Evolutionary conservation across 345 rosid species (phyloP).

Genomic region (Salix exigua): DNA sequence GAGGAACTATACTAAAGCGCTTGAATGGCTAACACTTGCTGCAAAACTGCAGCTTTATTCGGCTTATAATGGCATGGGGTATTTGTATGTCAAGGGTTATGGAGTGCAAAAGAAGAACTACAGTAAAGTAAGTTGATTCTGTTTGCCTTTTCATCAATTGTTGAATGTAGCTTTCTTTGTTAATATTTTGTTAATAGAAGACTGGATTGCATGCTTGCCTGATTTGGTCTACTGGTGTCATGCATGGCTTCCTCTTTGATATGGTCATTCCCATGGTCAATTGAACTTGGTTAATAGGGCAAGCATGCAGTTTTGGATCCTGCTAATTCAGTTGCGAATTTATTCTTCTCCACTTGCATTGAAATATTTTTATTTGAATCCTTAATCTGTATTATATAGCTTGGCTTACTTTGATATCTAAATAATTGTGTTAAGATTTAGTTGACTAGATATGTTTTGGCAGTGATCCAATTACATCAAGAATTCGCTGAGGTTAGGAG

Average conservation of each 20-base stretch:
- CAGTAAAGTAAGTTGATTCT: constrained; percentile 56
- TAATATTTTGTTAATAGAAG: not conserved
- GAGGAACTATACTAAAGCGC: constrained; percentile 89
- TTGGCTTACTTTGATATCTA: not conserved
- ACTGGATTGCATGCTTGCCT: not conserved
- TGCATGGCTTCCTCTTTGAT: not conserved
- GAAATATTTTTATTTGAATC: not conserved
- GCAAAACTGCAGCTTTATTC: constrained; percentile 72
- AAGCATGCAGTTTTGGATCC: not conserved
- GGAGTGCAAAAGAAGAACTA: constrained; percentile 95
- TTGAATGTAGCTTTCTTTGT: not conserved
- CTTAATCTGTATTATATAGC: not conserved
- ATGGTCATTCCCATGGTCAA: not conserved
- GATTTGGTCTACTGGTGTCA: not conserved
- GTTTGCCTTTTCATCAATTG: not conserved
- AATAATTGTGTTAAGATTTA: not conserved
- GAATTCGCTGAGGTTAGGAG: not conserved
- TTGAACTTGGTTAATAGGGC: not conserved
- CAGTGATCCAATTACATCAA: not conserved
- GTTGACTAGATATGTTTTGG: not conserved
- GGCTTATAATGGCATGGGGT: constrained; percentile 94
- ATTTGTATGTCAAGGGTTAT: constrained; percentile 90
- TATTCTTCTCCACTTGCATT: not conserved
- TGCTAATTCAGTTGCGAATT: not conserved
- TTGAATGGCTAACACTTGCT: constrained; percentile 91